phyloP scores from a whole-genome alignment of 768 basidiomycete genomes.

The Lactarius akahatsu region DNA sequence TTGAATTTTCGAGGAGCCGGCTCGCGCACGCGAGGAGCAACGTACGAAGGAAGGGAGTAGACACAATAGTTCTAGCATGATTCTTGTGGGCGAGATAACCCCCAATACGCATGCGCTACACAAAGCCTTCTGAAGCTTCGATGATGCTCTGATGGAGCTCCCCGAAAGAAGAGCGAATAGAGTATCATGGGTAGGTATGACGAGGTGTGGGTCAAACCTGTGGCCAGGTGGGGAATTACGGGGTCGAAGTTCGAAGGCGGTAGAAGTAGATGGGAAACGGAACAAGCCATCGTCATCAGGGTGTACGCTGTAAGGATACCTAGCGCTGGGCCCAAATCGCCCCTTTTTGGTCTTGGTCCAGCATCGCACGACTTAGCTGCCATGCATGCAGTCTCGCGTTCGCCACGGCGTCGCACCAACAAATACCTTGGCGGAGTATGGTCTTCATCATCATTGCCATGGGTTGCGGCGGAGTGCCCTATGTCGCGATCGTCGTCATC shows the following conservation, averaged over 20 bases:
- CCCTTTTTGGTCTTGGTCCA: too few species aligned
- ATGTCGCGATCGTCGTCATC: too few species aligned
- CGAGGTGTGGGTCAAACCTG: conserved; percentile 8
- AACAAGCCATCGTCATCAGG: too few species aligned
- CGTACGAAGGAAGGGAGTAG: conserved; percentile 32
- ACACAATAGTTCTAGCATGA: conserved; percentile 40
- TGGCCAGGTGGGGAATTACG: conserved; percentile 7
- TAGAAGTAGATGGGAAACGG: conserved; percentile 35
- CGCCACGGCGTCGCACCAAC: too few species aligned
- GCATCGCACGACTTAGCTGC: too few species aligned
- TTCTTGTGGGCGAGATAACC: conserved; percentile 47
- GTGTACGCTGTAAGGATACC: too few species aligned
- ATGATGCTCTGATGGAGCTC: conserved; percentile 62
- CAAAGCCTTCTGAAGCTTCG: conserved; percentile 64
- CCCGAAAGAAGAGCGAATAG: conserved; percentile 57
- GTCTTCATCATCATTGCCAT: too few species aligned
- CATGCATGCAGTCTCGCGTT: too few species aligned
- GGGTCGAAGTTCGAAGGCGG: conserved; percentile 36
- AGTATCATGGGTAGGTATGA: conserved; percentile 36
- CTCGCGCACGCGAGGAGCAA: conserved; percentile 14
- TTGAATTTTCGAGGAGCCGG: conserved; percentile 24
- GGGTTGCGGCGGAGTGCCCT: too few species aligned
- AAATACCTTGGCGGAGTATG: too few species aligned
- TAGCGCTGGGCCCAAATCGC: too few species aligned
- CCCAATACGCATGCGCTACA: conserved; percentile 73